phyloP scores from a whole-genome alignment of 176 grass and related monocot genomes.

The Musa troglodytarum region DNA sequence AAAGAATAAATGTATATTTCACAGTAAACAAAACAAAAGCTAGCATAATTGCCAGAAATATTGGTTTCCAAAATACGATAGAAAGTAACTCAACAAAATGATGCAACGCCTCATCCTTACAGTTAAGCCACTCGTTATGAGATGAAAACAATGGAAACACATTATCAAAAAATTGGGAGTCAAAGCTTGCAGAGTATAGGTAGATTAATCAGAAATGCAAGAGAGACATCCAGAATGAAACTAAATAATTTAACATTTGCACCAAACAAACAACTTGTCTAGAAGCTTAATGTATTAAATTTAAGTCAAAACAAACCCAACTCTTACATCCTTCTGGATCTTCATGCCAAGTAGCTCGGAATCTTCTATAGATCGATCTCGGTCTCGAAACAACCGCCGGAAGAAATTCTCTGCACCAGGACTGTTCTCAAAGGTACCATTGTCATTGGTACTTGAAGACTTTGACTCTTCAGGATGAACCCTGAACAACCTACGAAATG shows the following conservation, averaged over 20 bases:
- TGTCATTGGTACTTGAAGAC: slow-evolving; percentile 36
- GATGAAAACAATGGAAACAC: no score
- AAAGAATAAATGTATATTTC: no score
- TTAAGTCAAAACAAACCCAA: slow-evolving; percentile 1
- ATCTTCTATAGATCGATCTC: slow-evolving; percentile 82
- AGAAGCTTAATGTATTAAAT: slow-evolving; percentile 18
- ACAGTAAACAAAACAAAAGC: background rate
- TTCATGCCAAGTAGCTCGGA: slow-evolving; percentile 70
- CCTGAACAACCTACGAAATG: slow-evolving; percentile 88
- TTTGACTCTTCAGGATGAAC: slow-evolving; percentile 84
- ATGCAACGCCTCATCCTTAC: no score
- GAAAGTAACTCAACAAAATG: no score
- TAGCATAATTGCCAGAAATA: background rate
- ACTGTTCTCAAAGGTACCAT: slow-evolving; percentile 61
- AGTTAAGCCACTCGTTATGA: no score
- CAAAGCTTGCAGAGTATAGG: background rate
- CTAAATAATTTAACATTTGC: background rate
- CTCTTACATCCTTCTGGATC: slow-evolving; percentile 53
- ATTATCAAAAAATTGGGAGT: background rate
- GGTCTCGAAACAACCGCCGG: slow-evolving; percentile 67
- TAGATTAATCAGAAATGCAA: background rate
- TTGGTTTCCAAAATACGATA: no score
- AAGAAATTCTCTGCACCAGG: slow-evolving; percentile 96
- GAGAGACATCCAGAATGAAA: background rate
- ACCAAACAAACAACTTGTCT: slow-evolving; percentile 6